phyloP scores from a whole-genome alignment of 2,329 filamentous ascomycete species.

The Tolypocladium amazonense region DNA sequence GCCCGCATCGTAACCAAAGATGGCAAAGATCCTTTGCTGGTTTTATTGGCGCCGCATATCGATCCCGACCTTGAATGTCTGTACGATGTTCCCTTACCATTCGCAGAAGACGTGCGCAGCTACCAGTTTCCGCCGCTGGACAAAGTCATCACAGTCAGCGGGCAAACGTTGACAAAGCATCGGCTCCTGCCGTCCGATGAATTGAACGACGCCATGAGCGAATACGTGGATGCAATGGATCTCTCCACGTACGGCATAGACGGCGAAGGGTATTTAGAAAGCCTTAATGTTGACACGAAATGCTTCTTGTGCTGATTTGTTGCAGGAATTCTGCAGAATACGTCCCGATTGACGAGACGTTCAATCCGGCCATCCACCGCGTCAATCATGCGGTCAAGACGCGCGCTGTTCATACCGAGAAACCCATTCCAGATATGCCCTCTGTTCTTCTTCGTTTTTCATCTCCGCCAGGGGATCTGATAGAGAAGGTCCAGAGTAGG shows the following conservation, averaged over 20 bases:
- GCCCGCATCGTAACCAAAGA: slow-evolving; percentile 80
- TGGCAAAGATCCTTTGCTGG: slow-evolving; percentile 62
- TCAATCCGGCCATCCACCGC: slow-evolving; percentile 76
- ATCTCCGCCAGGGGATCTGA: slow-evolving; percentile 56
- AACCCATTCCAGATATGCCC: slow-evolving; percentile 49
- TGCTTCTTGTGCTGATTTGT: neutral
- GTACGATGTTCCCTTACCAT: slow-evolving; percentile 82
- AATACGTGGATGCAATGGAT: slow-evolving; percentile 91
- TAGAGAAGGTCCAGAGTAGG: slow-evolving; percentile 42
- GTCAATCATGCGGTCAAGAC: slow-evolving; percentile 77
- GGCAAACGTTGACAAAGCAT: slow-evolving; percentile 69
- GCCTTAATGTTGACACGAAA: no score
- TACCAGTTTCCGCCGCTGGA: slow-evolving; percentile 90
- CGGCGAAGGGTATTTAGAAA: slow-evolving; percentile 54
- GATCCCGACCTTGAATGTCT: slow-evolving; percentile 75
- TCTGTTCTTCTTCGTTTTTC: slow-evolving; percentile 63
- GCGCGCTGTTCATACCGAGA: slow-evolving; percentile 64
- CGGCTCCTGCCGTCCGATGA: slow-evolving; percentile 69
- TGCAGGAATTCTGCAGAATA: slow-evolving; percentile 50
- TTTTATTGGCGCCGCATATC: slow-evolving; percentile 72
- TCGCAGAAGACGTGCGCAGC: slow-evolving; percentile 81
- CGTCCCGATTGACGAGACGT: slow-evolving; percentile 69
- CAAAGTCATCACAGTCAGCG: slow-evolving; percentile 76
- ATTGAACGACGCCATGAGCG: slow-evolving; percentile 71
- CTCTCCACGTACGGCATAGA: slow-evolving; percentile 60